Evolutionary conservation across 2,329 filamentous ascomycete genomes (phyloP), one percentile per base, ranked within the genome.

Genomic region (Alternaria triticimaculans): DNA sequence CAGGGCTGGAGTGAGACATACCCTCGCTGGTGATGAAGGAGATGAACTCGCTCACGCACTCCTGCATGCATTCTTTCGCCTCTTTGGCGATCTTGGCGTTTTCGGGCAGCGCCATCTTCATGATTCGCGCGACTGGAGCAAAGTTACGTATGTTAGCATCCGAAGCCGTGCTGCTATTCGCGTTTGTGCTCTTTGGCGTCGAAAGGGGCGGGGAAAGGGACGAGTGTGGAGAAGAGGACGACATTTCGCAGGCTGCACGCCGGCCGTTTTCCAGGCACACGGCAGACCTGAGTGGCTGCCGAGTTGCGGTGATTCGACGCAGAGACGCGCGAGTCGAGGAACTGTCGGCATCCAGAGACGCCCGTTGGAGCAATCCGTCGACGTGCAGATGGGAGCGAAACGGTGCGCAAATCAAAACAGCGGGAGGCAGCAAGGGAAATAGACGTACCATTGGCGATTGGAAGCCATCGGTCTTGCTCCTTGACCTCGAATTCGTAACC

Each of bases 31-130:
- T 99, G 79, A 99, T 98, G 86, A 99, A 99, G 7, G 93, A 97
- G 85, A 99, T 99, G 82, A 99, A 99, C 84, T 99, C 96, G 89
- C 94, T 97, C 63, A 99, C 96, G 79, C 96, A 99, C 82, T 99
- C 96, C 82, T 99, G 96, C 96, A 99, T 98, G 83, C 96, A 99
- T 81, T 99, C 96, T 82, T 99, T 99, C 60, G 96, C 96, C 80
- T 99, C 96, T 80, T 99, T 99, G 64, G 94, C 94, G 66, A 99
- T 99, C 84, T 99, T 99, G 72, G 96, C 96, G 78, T 99, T 99
- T 71, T 99, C 96, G 55, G 96, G 96, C 53, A 99, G 87, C 7
- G 96, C 96, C 75, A 94, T 92, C 83, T 99, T 99, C 96, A 99
- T 99, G 81, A 99, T 98, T 61, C 96, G 92, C 71, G 96, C 96